Evolutionary conservation across 2,329 filamentous ascomycete species (phyloP).

Genomic region (Trichoderma simmonsii): DNA sequence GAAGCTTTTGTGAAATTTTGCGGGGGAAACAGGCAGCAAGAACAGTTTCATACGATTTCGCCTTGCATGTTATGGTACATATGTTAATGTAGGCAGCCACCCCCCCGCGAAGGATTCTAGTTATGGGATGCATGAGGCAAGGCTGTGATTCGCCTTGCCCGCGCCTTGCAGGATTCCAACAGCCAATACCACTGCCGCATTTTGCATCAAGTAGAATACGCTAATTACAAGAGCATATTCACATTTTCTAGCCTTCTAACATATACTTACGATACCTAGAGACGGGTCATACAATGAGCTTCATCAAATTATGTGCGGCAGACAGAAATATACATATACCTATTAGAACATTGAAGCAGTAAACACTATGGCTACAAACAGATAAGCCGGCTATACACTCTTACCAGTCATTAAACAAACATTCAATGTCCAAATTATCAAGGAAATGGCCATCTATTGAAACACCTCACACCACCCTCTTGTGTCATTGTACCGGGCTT

Average conservation of each 20-base stretch:
- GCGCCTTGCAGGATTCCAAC: neutral
- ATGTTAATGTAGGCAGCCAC: neutral
- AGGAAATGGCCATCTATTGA: no score
- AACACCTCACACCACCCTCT: no score
- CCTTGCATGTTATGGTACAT: neutral
- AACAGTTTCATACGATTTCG: neutral
- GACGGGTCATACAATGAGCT: neutral
- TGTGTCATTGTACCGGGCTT: no score
- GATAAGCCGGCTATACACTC: no score
- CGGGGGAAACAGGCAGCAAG: neutral
- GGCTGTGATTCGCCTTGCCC: neutral
- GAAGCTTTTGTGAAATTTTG: neutral
- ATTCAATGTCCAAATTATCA: no score
- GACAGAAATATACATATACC: neutral
- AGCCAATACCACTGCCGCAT: neutral
- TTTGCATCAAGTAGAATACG: neutral
- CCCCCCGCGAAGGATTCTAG: no score
- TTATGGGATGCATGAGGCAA: neutral
- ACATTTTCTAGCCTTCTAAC: neutral
- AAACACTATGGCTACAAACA: no score
- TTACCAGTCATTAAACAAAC: no score
- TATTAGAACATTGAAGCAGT: neutral
- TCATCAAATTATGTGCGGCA: neutral
- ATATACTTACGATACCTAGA: neutral
- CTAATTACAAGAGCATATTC: neutral